Base-by-base conservation (phyloP, 164 flowering plant species). In the Berberis vulgaris region DNA sequence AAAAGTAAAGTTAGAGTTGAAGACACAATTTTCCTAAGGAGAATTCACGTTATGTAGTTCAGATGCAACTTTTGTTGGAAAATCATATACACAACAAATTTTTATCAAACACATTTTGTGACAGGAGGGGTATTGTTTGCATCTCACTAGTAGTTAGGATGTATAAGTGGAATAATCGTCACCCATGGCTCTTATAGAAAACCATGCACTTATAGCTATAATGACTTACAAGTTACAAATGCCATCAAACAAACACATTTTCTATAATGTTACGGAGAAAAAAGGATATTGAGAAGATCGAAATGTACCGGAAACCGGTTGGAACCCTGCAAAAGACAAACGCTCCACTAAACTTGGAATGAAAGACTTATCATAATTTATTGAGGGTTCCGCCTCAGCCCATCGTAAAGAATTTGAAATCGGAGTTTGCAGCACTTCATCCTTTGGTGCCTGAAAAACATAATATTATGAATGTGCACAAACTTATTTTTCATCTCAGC, bases 311-410 rank as follows among this genome's bases (percentile, higher is more conserved):
- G 87, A 71, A 65, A 84, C 75, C 67, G 87, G 83, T 72, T 86
- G 89, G 57, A 84, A 67, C 40, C 84, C 89, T 49, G 78, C 81
- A 72, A 86, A 84, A 53, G 92, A 86, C 64, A 86, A 57, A 44
- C 84, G 82, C 69, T 86, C 92, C 42, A 77, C 75, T 55, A 77
- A 55, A 9, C 83, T 60, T 57, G 88, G 89, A 65, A 84, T 40
- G 54, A 83, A 86, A 56, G 73, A 71, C 68, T 72, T 59, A 57
- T 75, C 73, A 63, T 75, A 77, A 49, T 79, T 82, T 46, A 75
- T 1, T 8, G 63, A 54, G 2, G 69, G 69, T 72, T 75, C 73
- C 64, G 62, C 80, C 69, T 83, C 87, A 49, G 92, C 83, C 92
- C 92, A 86, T 52, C 52, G 62, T 43, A 86, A 69, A 62, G 84